Conservation (phyloP, 306 rosid species). For the Morella rubra region DNA sequence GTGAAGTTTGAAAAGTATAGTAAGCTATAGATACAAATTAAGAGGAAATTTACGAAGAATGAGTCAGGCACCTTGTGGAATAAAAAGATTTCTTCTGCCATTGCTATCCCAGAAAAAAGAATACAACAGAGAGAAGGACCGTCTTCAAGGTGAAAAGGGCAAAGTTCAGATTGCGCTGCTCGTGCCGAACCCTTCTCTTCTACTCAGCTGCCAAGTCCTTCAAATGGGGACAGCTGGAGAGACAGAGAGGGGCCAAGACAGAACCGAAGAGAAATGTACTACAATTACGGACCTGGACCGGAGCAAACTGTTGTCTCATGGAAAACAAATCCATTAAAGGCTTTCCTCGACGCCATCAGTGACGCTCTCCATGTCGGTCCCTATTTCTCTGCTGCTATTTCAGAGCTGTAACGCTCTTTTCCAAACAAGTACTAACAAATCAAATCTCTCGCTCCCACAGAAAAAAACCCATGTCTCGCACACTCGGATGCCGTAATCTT, state of each 20-base stretch:
- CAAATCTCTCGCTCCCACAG: too few relatives aligned
- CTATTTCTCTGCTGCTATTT: background rate
- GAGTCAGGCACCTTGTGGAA: conserved; percentile 59
- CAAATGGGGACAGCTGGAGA: background rate
- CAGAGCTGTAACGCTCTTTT: too few relatives aligned
- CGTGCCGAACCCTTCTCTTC: conserved; percentile 7
- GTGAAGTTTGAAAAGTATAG: background rate
- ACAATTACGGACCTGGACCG: conserved; percentile 28
- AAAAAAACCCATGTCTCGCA: too few relatives aligned
- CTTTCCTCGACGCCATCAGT: conserved; percentile 21
- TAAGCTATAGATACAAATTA: background rate
- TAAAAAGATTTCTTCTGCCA: conserved; percentile 69
- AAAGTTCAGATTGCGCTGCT: conserved; percentile 14
- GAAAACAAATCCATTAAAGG: conserved; percentile 25
- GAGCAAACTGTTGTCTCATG: conserved; percentile 18
- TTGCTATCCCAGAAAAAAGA: conserved; percentile 32
- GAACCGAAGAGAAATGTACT: background rate
- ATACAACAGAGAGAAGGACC: conserved; percentile 8
- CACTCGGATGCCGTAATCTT: too few relatives aligned
- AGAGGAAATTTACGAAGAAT: conserved; percentile 1
- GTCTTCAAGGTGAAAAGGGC: background rate
- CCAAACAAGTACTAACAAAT: too few relatives aligned
- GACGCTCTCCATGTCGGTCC: conserved; percentile 1
- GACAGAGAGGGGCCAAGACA: conserved; percentile 17
- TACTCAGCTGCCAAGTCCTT: background rate